Conservation (phyloP, 495 filamentous ascomycete species). For the Penicillium canariense region DNA sequence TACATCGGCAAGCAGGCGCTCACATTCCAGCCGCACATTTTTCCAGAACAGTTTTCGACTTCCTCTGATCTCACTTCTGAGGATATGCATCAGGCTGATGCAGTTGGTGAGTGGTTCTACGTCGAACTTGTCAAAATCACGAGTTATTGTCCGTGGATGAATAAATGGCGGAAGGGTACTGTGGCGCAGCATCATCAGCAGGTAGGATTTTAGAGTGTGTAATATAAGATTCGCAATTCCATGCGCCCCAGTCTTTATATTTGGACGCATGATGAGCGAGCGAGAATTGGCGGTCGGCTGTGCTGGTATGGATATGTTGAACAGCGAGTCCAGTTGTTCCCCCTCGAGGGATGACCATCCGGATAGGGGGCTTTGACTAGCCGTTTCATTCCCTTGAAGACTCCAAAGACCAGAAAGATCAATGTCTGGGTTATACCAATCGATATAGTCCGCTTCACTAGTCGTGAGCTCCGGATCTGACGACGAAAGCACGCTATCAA, state of each 20-base stretch:
- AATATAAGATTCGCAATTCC: slow-evolving; percentile 38
- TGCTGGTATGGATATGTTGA: slow-evolving; percentile 27
- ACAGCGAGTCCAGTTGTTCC: not conserved
- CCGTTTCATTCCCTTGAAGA: not conserved
- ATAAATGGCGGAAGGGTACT: slow-evolving; percentile 36
- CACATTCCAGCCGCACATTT: slow-evolving; percentile 46
- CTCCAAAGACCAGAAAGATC: not conserved
- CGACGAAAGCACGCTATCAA: not conserved
- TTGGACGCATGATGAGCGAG: slow-evolving; percentile 33
- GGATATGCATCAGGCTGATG: slow-evolving; percentile 45
- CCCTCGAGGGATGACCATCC: not conserved
- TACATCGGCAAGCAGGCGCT: slow-evolving; percentile 40
- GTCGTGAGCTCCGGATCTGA: not conserved
- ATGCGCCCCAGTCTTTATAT: slow-evolving; percentile 25
- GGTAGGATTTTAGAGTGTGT: slow-evolving; percentile 45
- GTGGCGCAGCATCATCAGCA: slow-evolving; percentile 37
- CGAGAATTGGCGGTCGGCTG: slow-evolving; percentile 24
- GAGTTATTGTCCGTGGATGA: slow-evolving; percentile 22
- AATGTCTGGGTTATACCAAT: not conserved
- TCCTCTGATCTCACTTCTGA: slow-evolving; percentile 23
- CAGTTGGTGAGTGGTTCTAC: slow-evolving; percentile 47
- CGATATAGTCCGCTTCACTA: not conserved
- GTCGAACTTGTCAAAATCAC: slow-evolving; percentile 16
- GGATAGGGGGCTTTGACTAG: not conserved
- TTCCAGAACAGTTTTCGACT: slow-evolving; percentile 46